Base-by-base conservation (phyloP, 176 grass and related monocot genomes). In the Olyra latifolia region DNA sequence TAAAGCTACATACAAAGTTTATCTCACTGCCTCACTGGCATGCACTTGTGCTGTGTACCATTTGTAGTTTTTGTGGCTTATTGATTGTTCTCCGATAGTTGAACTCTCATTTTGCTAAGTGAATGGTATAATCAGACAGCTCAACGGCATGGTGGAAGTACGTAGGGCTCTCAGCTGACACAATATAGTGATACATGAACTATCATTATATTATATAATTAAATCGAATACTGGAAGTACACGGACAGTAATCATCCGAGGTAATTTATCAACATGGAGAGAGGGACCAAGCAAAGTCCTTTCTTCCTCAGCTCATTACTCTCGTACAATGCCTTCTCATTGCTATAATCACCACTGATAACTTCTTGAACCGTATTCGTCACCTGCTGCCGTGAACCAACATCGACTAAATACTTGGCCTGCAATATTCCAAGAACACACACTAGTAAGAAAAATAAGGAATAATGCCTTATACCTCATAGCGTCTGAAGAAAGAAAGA, bases 251-350 rank as follows among this genome's bases (percentile, higher is more conserved):
- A 77, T 94, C 79, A 94, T 29, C 75, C 75, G 7, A 89, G 82
- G 69, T 89, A 91, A 38, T 94, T 39, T 91, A 94, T 80, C 66
- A 97, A 80, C 88, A 93, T 91, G 55, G 93, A 93, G 66, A 97
- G 77, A 89, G 94, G 94, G 69, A 91, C 86, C 80, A 93, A 87
- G 55, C 94, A 97, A 79, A 91, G 86, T 17, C 88, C 91, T 72
- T 77, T 93, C 83, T 91, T 97, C 77, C 94, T 89, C 39, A 91
- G 72, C 30, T 83, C 94, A 80, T 79, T 85, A 69, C 80, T 87
- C 28, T 75, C 88, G 44, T 87, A 30, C 25, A 73, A 8, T 45
- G 70, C 61, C 24, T 76, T 80, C 27, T 89, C 86, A 12, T 57
- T 74, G 61, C 1, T 69, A 28, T 48, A 29, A 64, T 40, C 85